Conservation (phyloP, 2,329 filamentous ascomycete species). For the Trichoderma sp. region DNA sequence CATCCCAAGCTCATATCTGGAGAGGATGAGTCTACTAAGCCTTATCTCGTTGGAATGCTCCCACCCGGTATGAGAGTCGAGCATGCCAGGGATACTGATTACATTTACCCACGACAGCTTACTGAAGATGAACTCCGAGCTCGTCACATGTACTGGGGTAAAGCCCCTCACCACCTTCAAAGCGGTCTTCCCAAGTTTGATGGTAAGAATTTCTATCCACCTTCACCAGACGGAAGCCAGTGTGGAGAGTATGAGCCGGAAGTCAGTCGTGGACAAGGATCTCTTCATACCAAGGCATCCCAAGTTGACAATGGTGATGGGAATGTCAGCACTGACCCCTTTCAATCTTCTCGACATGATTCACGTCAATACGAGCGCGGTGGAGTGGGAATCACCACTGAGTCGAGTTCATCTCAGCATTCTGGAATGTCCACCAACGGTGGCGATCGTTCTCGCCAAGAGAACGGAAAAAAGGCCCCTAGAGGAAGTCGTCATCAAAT, state of each 20-base stretch:
- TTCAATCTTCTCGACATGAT: neutral
- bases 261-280: neutral
- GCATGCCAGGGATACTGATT: constrained; percentile 45
- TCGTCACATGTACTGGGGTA: constrained; percentile 60
- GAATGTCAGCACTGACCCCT: neutral
- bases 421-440: neutral
- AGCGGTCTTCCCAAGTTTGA: constrained; percentile 61
- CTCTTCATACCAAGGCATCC: neutral
- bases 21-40: constrained; percentile 26
- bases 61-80: constrained; percentile 44
- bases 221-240: constrained; percentile 48
- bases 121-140: constrained; percentile 58
- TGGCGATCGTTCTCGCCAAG: neutral
- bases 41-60: constrained; percentile 56
- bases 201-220: constrained; percentile 61
- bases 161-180: constrained; percentile 48
- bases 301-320: neutral
- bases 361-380: neutral
- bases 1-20: neutral
- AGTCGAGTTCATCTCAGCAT: neutral
- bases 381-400: neutral
- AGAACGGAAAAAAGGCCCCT: neutral
- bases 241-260: constrained; percentile 16
- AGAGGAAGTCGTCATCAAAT: neutral
- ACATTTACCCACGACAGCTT: constrained; percentile 54